Evolutionary conservation across 345 rosid species (phyloP).

Genomic region (Bruguiera parviflora): DNA sequence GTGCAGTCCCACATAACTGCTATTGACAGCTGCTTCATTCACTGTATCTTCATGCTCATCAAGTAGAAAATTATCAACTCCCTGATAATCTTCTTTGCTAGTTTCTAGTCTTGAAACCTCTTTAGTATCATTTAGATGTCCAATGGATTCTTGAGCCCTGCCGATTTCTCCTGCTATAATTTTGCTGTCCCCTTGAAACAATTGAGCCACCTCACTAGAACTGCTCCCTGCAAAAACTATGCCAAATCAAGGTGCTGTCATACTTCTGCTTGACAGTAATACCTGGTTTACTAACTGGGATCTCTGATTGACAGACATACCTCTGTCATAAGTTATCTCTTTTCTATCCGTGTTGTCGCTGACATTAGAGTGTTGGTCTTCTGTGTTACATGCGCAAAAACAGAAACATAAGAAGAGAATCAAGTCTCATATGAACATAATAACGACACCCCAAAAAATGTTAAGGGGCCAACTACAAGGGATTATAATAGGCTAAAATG

Average conservation of each 20-base stretch:
- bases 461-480: no score
- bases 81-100: background rate
- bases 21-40: slow-evolving; percentile 1
- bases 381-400: slow-evolving; percentile 4
- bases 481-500: no score
- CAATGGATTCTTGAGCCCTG: background rate
- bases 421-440: no score
- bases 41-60: slow-evolving; percentile 3
- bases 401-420: background rate
- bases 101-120: slow-evolving; percentile 13
- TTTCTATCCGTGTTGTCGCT: background rate
- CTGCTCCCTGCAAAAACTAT: background rate
- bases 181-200: background rate
- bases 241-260: background rate
- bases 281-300: background rate
- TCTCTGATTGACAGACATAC: slow-evolving; percentile 11
- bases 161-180: background rate
- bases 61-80: slow-evolving; percentile 3
- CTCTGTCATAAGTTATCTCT: slow-evolving; percentile 12
- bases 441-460: no score
- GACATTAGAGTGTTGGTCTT: slow-evolving; percentile 4
- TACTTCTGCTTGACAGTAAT: background rate
- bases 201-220: slow-evolving; percentile 1
- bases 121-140: background rate
- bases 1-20: slow-evolving; percentile 4